Base-by-base conservation (phyloP, 2,329 filamentous ascomycete genomes). In the Davidsoniella eucalypti region DNA sequence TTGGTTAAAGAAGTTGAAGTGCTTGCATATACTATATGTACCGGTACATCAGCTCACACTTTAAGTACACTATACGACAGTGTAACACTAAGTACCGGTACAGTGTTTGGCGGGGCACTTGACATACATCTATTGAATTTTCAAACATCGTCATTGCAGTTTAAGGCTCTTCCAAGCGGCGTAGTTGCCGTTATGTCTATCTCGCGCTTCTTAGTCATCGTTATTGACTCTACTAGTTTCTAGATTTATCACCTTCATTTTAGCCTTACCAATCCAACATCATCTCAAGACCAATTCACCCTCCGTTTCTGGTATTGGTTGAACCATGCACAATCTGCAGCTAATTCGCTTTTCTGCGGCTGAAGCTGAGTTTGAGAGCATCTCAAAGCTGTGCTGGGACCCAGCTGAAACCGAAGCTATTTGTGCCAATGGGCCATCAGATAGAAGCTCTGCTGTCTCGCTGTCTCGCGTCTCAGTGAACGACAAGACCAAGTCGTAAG, bases 301-400 rank as follows among this genome's bases (percentile, higher is more conserved):
- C 29, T 33, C 29, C 29, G 29, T 12, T 4, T 33, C 29, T 33
- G 29, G 29, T 33, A 33, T 12, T 9, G 29, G 8, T 12, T 38
- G 49, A 55, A 55, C 56, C 51, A 96, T 96, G 90, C 82, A 86
- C 62, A 96, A 95, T 65, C 73, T 96, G 58, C 82, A 78, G 66
- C 87, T 81, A 63, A 78, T 87, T 59, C 78, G 75, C 61, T 80
- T 84, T 62, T 73, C 75, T 58, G 70, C 76, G 61, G 80, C 80
- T 67, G 73, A 79, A 55, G 70, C 73, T 48, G 52, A 39, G 23
- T 37, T 44, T 33, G 64, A 72, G 55, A 71, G 76, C 54, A 70
- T 92, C 59, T 82, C 85, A 49, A 82, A 87, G 26, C 78, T 81
- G 51, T 83, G 87, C 60, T 96, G 90, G 90, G 87, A 96, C 67